Conservation (phyloP, 2,329 filamentous ascomycete genomes). For the Neofusicoccum parvum region DNA sequence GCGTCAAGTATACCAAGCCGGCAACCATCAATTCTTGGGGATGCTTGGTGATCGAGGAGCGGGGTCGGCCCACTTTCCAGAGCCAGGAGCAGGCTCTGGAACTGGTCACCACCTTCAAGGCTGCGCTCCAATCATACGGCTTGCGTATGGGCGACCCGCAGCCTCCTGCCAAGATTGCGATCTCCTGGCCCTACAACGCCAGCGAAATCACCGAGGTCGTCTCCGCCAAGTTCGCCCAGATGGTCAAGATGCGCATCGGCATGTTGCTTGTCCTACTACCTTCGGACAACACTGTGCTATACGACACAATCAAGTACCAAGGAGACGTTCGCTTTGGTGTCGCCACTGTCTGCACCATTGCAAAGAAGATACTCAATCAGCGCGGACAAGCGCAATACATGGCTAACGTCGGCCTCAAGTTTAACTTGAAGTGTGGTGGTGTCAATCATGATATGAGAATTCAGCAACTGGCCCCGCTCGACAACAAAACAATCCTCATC, state of each 20-base stretch:
- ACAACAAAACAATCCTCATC: conserved; percentile 79
- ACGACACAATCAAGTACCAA: conserved; percentile 32
- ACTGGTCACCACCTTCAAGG: neutral
- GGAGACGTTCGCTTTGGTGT: conserved; percentile 29
- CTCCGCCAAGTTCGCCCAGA: conserved; percentile 8
- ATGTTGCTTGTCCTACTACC: conserved; percentile 35
- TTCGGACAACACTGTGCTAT: conserved; percentile 33
- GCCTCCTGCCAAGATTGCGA: conserved; percentile 11
- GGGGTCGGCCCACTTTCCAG: neutral
- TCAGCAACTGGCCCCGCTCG: conserved; percentile 56
- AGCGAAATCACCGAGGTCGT: conserved; percentile 11
- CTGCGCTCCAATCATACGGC: conserved; percentile 12
- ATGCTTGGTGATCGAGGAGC: conserved; percentile 35
- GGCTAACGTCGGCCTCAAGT: conserved; percentile 60
- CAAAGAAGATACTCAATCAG: conserved; percentile 40
- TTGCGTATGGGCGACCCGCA: conserved; percentile 3
- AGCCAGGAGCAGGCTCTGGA: conserved; percentile 7
- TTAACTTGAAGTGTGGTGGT: conserved; percentile 41
- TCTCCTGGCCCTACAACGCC: conserved; percentile 2
- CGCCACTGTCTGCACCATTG: conserved; percentile 30
- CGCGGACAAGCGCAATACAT: conserved; percentile 39
- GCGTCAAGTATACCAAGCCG: conserved; percentile 32
- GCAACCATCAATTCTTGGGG: conserved; percentile 31
- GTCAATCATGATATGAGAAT: conserved; percentile 64
- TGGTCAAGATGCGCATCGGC: conserved; percentile 11